Conservation (phyloP, 257 asterid species). For the Anisodus acutangulus region DNA sequence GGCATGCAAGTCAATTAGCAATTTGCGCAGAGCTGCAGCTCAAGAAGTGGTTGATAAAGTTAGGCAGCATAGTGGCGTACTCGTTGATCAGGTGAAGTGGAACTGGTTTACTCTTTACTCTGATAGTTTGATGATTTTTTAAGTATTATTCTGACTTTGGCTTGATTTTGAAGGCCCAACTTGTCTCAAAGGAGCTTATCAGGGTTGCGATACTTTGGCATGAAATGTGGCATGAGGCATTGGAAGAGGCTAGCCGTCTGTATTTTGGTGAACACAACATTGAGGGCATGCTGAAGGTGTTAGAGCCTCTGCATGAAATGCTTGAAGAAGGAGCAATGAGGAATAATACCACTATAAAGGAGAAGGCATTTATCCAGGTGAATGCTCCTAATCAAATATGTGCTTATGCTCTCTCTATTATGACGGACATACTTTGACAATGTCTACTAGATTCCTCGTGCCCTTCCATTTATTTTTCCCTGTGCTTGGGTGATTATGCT, state of each 20-base stretch:
- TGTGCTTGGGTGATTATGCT: not conserved
- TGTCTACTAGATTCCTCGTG: not conserved
- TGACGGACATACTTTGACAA: not conserved
- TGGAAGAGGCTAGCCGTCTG: conserved; percentile 99
- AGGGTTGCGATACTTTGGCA: conserved; percentile 99
- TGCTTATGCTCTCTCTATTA: conserved; percentile 17
- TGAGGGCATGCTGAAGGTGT: conserved; percentile 92
- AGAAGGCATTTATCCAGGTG: conserved; percentile 95
- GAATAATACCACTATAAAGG: conserved; percentile 84
- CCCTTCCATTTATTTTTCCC: not conserved
- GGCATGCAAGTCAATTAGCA: conserved; percentile 97
- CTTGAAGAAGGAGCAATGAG: conserved; percentile 92
- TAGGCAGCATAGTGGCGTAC: conserved; percentile 93
- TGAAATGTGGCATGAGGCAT: conserved; percentile 98
- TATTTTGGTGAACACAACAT: conserved; percentile 97
- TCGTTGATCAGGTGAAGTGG: conserved; percentile 84
- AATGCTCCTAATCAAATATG: conserved; percentile 26
- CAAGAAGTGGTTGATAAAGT: conserved; percentile 98
- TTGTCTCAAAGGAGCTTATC: conserved; percentile 92
- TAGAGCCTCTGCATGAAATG: conserved; percentile 93
- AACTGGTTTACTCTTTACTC: conserved; percentile 23
- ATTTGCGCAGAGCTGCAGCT: conserved; percentile 90
- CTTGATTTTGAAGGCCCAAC: conserved; percentile 81
- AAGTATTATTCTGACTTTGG: not conserved
- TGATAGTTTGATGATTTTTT: conserved; percentile 32